Base-by-base conservation (phyloP, 805 yeast species). In the Starmerella davenportii region DNA sequence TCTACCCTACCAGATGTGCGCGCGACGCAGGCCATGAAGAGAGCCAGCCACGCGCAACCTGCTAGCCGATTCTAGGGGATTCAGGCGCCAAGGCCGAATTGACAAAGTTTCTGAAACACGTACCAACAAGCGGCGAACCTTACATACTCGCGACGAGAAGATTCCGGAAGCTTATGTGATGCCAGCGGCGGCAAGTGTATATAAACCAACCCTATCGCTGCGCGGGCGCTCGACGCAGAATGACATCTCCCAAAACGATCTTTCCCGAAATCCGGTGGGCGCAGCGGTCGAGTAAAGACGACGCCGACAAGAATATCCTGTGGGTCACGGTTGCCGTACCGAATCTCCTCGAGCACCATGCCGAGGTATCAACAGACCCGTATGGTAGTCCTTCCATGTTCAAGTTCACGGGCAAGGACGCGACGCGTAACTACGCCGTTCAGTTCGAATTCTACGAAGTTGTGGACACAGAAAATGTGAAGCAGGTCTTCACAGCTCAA, bases 201-300 rank as follows among this genome's bases (percentile, higher is more conserved):
- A n/a, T n/a, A n/a, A n/a, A n/a, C n/a, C n/a, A n/a, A n/a, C n/a
- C n/a, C n/a, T n/a, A n/a, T n/a, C n/a, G n/a, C n/a, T n/a, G n/a
- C n/a, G n/a, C n/a, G n/a, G n/a, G n/a, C n/a, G n/a, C n/a, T n/a
- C n/a, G n/a, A n/a, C n/a, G n/a, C n/a, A n/a, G n/a, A n/a, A n/a
- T n/a, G n/a, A n/a, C n/a, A n/a, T n/a, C 32, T 15, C 35, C 40
- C 4, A 25, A 34, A 3, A 36, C 51, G 8, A 33, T 50, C 30
- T 48, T 50, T 40, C 55, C 76, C 35, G 62, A 60, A 64, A 87
- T 81, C 30, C 65, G 74, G 56, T 87, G 98, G 98, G 96, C 98
- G 11, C 98, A 87, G 66, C 80, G 98, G 61, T 82, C 95, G 39
- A 74, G 67, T 54, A 76, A 66, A n/a, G 59, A 66, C 3, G 92